A percentile compares a stretch with the other conserved stretches of the same genome.
Conservation (phyloP, 768 basidiomycete species). For the Mycena rosella region DNA sequence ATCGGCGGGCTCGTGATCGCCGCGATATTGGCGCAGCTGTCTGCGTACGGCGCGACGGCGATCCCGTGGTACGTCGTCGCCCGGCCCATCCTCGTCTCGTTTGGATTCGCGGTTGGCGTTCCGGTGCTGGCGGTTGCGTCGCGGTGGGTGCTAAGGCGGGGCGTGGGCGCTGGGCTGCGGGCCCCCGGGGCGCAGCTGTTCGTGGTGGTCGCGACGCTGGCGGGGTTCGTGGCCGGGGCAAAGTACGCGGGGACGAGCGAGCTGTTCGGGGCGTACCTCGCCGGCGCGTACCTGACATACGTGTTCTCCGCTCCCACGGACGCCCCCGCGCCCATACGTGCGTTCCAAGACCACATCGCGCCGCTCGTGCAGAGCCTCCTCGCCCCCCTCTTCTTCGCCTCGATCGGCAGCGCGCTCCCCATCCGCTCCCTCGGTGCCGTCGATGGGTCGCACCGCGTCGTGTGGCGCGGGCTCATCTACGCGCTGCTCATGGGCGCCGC, state of each 20-base stretch:
- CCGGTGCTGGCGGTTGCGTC: conserved; percentile 47
- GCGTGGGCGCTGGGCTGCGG: conserved; percentile 20
- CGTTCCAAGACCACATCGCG: conserved; percentile 53
- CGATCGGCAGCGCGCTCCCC: conserved; percentile 71
- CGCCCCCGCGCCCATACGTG: conserved; percentile 20
- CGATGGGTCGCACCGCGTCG: conserved; percentile 51
- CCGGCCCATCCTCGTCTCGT: conserved; percentile 67
- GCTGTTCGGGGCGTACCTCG: conserved; percentile 73
- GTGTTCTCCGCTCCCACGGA: conserved; percentile 37
- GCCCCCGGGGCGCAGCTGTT: conserved; percentile 45
- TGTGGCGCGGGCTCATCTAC: conserved; percentile 52
- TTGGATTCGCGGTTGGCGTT: conserved; percentile 60
- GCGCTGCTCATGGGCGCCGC: conserved; percentile 67
- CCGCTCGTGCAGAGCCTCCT: conserved; percentile 59
- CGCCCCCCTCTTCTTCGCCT: conserved; percentile 76
- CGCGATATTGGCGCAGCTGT: conserved; percentile 61
- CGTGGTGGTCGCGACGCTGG: conserved; percentile 52
- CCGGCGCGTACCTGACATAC: conserved; percentile 62
- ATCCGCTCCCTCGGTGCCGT: conserved; percentile 56
- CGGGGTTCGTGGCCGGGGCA: conserved; percentile 61
- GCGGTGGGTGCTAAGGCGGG: conserved; percentile 13
- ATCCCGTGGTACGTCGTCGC: conserved; percentile 56
- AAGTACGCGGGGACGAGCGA: conserved; percentile 71
- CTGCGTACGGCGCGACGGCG: conserved; percentile 33
- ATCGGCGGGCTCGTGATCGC: conserved; percentile 72